Evolutionary conservation across 2,329 filamentous ascomycete species (phyloP).

Genomic region (Pyricularia pennisetigena): DNA sequence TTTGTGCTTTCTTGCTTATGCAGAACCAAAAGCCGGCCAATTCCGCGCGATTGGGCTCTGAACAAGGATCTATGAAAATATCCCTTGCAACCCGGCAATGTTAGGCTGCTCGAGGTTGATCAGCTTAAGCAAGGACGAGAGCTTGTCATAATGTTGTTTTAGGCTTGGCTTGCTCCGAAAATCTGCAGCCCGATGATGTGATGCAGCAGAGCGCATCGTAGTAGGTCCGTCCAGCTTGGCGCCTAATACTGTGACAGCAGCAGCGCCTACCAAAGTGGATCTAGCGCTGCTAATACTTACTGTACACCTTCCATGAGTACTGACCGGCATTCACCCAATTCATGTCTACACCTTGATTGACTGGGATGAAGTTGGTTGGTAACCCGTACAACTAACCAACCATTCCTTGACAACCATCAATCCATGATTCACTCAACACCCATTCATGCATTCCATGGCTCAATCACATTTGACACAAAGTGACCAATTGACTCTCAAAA

Average conservation of each 20-base stretch:
- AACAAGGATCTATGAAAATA: background rate
- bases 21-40: background rate
- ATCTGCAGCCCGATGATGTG: constrained; percentile 1
- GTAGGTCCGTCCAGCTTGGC: background rate
- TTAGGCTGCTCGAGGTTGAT: background rate
- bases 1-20: background rate
- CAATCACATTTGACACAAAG: background rate
- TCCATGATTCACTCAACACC: background rate
- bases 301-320: too few relatives aligned
- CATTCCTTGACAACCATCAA: background rate
- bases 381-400: background rate
- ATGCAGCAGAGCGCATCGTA: background rate
- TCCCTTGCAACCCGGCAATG: background rate
- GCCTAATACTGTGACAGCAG: background rate
- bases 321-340: too few relatives aligned
- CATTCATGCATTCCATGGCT: background rate
- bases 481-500: background rate
- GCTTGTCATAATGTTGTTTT: background rate
- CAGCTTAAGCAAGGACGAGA: background rate
- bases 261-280: background rate
- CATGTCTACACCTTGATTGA: background rate
- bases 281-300: background rate
- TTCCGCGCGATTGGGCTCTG: background rate
- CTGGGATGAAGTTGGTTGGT: background rate
- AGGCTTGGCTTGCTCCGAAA: background rate